Evolutionary conservation across 768 basidiomycete species (phyloP).

Genomic region (Rhodocollybia butyracea): DNA sequence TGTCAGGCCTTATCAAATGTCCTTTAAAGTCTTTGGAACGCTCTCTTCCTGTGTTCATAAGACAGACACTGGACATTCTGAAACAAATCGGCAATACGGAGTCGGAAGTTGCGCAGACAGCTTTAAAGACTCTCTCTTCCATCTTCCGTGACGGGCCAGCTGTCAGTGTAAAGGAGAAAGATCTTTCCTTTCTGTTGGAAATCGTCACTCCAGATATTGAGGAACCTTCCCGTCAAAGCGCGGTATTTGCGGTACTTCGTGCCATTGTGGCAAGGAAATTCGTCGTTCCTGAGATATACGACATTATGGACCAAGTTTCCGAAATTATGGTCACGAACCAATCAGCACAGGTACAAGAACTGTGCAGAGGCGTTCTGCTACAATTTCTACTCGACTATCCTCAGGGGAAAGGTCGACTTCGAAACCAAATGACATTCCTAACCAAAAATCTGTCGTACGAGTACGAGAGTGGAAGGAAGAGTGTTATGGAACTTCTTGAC

Average conservation of each 20-base stretch:
- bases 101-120: conserved; percentile 85
- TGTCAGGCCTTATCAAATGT: conserved; percentile 78
- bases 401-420: conserved; percentile 88
- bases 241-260: conserved; percentile 85
- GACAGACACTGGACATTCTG: conserved; percentile 81
- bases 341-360: conserved; percentile 86
- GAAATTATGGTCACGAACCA: conserved; percentile 94
- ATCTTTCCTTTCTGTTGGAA: conserved; percentile 83
- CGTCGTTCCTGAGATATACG: conserved; percentile 94
- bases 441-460: conserved; percentile 90
- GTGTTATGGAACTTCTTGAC: conserved; percentile 91
- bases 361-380: conserved; percentile 82
- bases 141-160: conserved; percentile 88
- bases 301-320: conserved; percentile 90
- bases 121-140: conserved; percentile 80
- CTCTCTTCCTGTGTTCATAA: conserved; percentile 78
- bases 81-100: conserved; percentile 83
- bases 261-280: conserved; percentile 90
- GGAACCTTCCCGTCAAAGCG: conserved; percentile 78
- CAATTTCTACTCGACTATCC: conserved; percentile 98
- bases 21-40: conserved; percentile 73
- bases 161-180: conserved; percentile 83
- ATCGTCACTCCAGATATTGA: conserved; percentile 88
- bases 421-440: conserved; percentile 85
- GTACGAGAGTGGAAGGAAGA: conserved; percentile 85